Evolutionary conservation across 306 rosid species (phyloP), one percentile per base, ranked within the genome.

Genomic region (Rosa multiflora): DNA sequence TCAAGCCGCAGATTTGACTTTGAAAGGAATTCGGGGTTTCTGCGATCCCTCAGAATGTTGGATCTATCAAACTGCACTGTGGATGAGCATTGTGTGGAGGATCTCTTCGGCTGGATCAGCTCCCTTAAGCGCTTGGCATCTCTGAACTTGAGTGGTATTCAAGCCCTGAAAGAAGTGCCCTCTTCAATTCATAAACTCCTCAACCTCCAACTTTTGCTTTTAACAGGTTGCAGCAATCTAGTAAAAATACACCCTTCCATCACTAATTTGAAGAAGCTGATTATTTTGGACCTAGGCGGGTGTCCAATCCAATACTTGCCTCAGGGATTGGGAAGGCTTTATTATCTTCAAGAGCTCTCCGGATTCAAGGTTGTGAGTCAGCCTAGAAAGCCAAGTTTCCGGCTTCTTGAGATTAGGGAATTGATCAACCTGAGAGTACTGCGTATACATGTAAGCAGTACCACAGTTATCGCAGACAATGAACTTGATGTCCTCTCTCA

Each of bases 281-380:
- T 66, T 8, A 48, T 76, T 46, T 35, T 66, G 73, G 46, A 76
- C 43, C 2, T 66, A 46, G 49, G 20, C 0, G 20, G 43, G 12
- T 66, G 73, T 76, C 63, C 80, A 18, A 72, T 76, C 42, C 48
- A 76, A 14, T 44, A 32, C 23, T 46, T 76, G 67, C 79, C 79
- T 43, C 59, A 14, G 23, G 72, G 43, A 1, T 29, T 76, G 29
- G 61, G 23, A 20, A 32, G 20, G 29, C n/a, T 44, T 44, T 44
- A 12, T 44, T 6, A 44, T 44, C 48, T 44, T 44, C 48, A 44
- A 44, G 48, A 44, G 21, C 80, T 76, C 32, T 46, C 61, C 13
- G 80, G 80, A 46, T 21, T 66, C 11, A 48, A 21, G 55, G 73
- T 66, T 26, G 10, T 20, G n/a, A 68, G 63, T 26, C 26, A 52